Evolutionary conservation across 2,329 filamentous ascomycete genomes (phyloP), one percentile per base, ranked within the genome.

Genomic region (Stagonosporopsis rhizophila): DNA sequence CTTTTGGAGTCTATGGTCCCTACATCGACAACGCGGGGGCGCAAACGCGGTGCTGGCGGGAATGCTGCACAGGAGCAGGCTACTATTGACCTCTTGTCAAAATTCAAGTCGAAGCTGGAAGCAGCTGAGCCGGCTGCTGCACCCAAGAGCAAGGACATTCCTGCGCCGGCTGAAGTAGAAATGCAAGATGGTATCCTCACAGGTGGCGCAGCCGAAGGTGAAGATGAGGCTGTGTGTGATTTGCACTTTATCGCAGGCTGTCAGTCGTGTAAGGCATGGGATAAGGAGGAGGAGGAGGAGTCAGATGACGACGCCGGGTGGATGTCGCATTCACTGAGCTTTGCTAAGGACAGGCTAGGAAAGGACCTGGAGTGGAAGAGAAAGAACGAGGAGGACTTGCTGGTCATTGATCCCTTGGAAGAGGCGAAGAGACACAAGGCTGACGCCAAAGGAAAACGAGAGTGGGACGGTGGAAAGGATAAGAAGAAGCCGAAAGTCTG

Each of bases 161-260:
- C 60, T 5, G 45, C 60, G 2, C 47, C 66, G 9, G 69, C 28
- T 65, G 53, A 58, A 67, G 71, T 30, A 59, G n/a, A 56, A 15
- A 56, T 58, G 15, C 37, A 23, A 2, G 54, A 59, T 19, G 50
- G 22, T 1, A 52, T 56, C 0, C 41, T 39, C 12, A 56, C 59
- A 14, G 48, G 34, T 3, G 45, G 27, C 23, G 54, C 56, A 20
- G 34, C 34, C 45, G 60, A 50, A 40, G 72, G 70, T 28, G 68
- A 73, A 3, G 74, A 79, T 28, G 75, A 72, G 59, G 82, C 83
- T 17, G 88, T 88, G 2, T 99, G 95, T 71, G 95, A 98, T 74
- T 79, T 99, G 32, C 95, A 99, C 74, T 99, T 98, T 75, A 96
- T 99, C 61, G 90, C 90, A 44, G 91, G 96, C 68, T 99, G 95